Evolutionary conservation across 306 rosid genomes (phyloP).

Genomic region (Fagus sylvatica): DNA sequence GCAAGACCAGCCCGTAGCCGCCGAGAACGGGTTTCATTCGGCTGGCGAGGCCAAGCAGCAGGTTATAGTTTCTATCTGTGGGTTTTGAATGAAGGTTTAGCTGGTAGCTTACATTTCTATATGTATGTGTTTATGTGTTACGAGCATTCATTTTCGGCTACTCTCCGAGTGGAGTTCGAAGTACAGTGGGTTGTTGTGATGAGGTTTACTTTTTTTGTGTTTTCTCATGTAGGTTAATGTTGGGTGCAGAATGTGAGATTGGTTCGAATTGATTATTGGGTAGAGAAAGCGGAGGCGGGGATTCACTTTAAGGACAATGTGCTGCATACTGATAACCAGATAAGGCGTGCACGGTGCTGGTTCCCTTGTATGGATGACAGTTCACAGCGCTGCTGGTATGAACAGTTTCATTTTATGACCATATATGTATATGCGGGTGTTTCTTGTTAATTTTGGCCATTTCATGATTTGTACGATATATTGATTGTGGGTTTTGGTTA

Average conservation of each 20-base stretch:
- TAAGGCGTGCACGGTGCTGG: slow-evolving; percentile 93
- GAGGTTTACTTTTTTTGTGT: slow-evolving; percentile 45
- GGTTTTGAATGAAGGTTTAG: slow-evolving; percentile 10
- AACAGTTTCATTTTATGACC: slow-evolving; percentile 11
- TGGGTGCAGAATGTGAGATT: slow-evolving; percentile 92
- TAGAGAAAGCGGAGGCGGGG: slow-evolving; percentile 84
- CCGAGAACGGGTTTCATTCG: slow-evolving; percentile 65
- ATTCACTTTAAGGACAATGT: slow-evolving; percentile 58
- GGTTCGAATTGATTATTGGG: slow-evolving; percentile 85
- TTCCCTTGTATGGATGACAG: slow-evolving; percentile 92
- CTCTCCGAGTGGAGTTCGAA: background rate
- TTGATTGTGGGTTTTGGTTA: slow-evolving; percentile 24
- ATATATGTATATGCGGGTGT: background rate
- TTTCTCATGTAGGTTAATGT: slow-evolving; percentile 75
- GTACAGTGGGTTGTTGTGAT: slow-evolving; percentile 28
- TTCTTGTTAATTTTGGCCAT: background rate
- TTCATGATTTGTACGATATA: background rate
- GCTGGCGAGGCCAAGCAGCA: slow-evolving; percentile 84
- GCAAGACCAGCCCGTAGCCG: slow-evolving; percentile 46
- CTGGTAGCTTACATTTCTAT: background rate
- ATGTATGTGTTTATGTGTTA: background rate
- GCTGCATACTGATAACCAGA: slow-evolving; percentile 85
- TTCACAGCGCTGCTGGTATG: slow-evolving; percentile 86
- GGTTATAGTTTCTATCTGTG: slow-evolving; percentile 49
- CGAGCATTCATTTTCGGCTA: background rate